Conservation (phyloP, 106 monocot species). For the Amphibolis antarctica region DNA sequence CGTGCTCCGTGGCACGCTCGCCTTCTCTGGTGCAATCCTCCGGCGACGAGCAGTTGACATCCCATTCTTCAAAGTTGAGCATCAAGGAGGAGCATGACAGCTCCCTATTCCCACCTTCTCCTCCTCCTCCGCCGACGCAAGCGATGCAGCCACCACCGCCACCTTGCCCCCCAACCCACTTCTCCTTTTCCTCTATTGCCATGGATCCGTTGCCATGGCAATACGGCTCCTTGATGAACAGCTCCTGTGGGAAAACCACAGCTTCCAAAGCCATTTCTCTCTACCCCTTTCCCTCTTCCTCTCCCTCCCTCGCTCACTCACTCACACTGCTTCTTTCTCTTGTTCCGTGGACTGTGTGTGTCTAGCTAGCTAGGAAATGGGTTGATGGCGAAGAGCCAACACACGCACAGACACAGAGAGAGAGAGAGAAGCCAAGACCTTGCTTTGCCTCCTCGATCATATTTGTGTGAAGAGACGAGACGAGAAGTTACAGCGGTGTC, state of each 20-base stretch:
- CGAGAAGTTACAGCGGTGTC: too few species aligned
- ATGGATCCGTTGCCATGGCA: background rate
- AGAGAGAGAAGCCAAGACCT: too few species aligned
- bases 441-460: too few species aligned
- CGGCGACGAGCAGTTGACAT: conserved; percentile 20
- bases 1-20: too few species aligned
- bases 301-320: too few species aligned
- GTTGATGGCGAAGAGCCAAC: too few species aligned
- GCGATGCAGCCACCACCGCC: background rate
- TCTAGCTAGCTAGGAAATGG: too few species aligned
- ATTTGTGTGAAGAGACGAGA: too few species aligned
- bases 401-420: too few species aligned
- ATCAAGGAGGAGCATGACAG: conserved; percentile 13
- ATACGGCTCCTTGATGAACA: conserved; percentile 15
- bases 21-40: background rate
- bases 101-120: conserved; percentile 7
- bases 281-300: background rate
- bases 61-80: conserved; percentile 22
- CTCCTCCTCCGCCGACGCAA: background rate
- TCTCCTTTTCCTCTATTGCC: conserved; percentile 9
- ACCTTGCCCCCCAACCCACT: background rate
- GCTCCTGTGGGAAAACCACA: conserved; percentile 45
- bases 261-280: conserved; percentile 46
- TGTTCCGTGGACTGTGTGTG: too few species aligned
- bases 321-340: too few species aligned